Percentiles rank a stretch among this genome's conserved stretches.
These are phyloP conservation scores for Ilex paraguariensis DNA, from an alignment of 305 asterid species.

Conservation along the genomic window DNA sequence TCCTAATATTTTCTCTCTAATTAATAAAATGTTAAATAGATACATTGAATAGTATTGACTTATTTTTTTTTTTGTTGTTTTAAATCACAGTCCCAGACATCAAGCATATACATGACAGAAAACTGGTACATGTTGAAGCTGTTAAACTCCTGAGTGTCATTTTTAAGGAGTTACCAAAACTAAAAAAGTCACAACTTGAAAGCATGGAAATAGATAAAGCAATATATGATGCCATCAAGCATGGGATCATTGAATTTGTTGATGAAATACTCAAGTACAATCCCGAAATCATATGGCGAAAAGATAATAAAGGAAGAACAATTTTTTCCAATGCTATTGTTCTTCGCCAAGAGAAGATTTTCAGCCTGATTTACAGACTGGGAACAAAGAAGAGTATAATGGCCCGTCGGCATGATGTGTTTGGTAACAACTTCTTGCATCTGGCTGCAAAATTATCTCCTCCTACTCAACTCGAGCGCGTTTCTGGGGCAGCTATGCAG, in stretches of 20 bases:
- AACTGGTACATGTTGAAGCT: conserved; percentile 25
- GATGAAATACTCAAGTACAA: conserved; percentile 19
- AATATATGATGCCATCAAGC: conserved; percentile 30
- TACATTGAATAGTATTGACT: too few species aligned
- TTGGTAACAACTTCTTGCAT: conserved; percentile 20
- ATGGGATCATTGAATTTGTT: conserved; percentile 32
- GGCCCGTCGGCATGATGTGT: conserved; percentile 18
- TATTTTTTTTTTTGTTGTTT: not conserved
- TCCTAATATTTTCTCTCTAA: too few species aligned
- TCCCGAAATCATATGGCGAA: conserved; percentile 36
- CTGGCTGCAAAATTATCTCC: conserved; percentile 14
- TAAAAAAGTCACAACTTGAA: conserved; percentile 18
- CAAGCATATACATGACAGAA: conserved; percentile 23
- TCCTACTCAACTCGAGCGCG: not conserved
- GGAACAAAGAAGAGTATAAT: conserved; percentile 19
- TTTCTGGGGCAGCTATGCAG: conserved; percentile 12
- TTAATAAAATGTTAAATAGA: too few species aligned
- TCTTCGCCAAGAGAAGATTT: conserved; percentile 24
- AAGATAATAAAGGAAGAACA: conserved; percentile 30
- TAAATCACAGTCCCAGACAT: conserved; percentile 27
- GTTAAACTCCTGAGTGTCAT: conserved; percentile 18
- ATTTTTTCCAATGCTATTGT: conserved; percentile 26
- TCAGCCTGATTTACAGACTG: conserved; percentile 11
- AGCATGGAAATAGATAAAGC: conserved; percentile 29
- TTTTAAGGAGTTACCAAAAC: conserved; percentile 17